Conservation (phyloP, 2,329 filamentous ascomycete genomes). For the Colletotrichum sp. region DNA sequence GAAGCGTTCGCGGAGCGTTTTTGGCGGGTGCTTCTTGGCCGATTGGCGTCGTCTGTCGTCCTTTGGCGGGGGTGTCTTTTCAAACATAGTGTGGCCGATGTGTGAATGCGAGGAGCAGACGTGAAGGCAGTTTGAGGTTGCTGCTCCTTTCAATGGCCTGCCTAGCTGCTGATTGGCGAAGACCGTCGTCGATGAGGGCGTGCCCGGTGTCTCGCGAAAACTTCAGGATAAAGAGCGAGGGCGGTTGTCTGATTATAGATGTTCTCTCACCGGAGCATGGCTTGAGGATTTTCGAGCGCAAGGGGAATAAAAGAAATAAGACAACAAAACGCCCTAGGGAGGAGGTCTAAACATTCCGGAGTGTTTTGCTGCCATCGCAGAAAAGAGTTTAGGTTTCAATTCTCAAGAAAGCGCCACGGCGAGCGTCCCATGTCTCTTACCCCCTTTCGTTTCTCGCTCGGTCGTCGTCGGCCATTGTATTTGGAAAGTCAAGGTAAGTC, state of each 20-base stretch:
- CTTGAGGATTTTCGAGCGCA: not conserved
- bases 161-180: not conserved
- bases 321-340: not conserved
- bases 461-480: not conserved
- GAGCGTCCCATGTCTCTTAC: not conserved
- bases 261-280: not conserved
- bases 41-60: constrained; percentile 12
- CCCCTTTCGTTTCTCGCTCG: not conserved
- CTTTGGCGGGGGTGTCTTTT: not conserved
- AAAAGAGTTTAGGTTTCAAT: not conserved
- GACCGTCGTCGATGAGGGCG: not conserved
- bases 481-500: not conserved
- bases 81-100: not conserved
- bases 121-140: not conserved
- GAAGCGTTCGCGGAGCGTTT: constrained; percentile 40
- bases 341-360: not conserved
- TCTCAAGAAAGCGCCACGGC: not conserved
- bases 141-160: not conserved
- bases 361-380: not conserved
- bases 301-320: not conserved
- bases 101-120: too few relatives aligned
- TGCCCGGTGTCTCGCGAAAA: not conserved
- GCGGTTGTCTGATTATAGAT: not conserved
- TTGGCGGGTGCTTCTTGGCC: constrained; percentile 29
- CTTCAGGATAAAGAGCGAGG: not conserved